These are phyloP conservation scores for Angomonas ambiguus DNA, from an alignment of 208 protist species.

Conservation along the genomic window DNA sequence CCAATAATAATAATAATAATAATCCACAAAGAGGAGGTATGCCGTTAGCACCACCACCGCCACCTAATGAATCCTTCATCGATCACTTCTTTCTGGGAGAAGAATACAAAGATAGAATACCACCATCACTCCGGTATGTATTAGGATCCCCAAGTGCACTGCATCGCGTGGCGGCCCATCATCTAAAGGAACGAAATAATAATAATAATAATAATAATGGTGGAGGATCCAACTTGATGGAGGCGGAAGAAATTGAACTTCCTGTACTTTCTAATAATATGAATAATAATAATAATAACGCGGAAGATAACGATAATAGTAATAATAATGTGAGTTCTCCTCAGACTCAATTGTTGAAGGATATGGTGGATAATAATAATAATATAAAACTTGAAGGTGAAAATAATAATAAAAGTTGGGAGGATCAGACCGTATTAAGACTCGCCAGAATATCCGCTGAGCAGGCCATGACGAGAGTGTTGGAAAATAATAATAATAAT, in stretches of 20 bases:
- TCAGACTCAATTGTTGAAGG: constrained; percentile 41
- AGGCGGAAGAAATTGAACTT: constrained; percentile 2
- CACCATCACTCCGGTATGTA: neutral
- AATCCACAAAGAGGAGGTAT: too few species aligned
- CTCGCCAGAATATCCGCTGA: constrained; percentile 50
- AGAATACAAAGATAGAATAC: neutral
- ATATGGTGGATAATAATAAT: constrained; percentile 52
- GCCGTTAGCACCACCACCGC: too few species aligned
- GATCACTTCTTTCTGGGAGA: neutral
- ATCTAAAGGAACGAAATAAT: neutral
- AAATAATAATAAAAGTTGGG: neutral
- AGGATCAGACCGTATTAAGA: constrained; percentile 31
- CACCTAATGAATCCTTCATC: neutral
- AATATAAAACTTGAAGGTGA: constrained; percentile 30
- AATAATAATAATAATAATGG: too few species aligned
- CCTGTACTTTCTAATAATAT: neutral
- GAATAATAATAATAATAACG: constrained; percentile 6
- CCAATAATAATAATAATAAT: constrained; percentile 20
- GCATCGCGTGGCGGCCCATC: neutral
- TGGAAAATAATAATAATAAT: constrained; percentile 10
- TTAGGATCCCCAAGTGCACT: neutral
- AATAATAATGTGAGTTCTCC: constrained; percentile 1
- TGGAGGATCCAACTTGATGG: neutral
- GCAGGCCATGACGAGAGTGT: constrained; percentile 42
- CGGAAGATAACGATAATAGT: too few species aligned